phyloP scores from a whole-genome alignment of 2,329 filamentous ascomycete genomes.

The Sporothrix mexicana region DNA sequence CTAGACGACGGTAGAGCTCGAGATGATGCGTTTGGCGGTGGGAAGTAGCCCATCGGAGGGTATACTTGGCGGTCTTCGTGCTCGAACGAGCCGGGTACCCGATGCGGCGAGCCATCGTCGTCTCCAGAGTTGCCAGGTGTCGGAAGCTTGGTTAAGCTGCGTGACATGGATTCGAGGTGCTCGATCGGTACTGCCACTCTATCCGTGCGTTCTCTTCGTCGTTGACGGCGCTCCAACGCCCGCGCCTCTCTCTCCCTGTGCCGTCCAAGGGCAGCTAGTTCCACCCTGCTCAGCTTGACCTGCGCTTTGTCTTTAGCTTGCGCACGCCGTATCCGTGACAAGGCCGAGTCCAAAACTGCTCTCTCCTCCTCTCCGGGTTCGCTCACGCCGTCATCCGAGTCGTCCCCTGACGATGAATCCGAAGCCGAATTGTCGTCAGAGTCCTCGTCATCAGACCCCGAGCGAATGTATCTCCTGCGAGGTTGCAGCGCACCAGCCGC shows the following conservation, averaged over 20 bases:
- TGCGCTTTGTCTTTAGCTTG: conserved; percentile 77
- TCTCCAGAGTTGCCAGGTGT: conserved; percentile 42
- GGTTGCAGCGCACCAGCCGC: conserved; percentile 36
- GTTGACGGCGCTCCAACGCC: conserved; percentile 44
- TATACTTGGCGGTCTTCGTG: conserved; percentile 47
- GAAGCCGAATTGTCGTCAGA: conserved; percentile 22
- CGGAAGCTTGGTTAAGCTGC: conserved; percentile 42
- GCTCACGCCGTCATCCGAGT: conserved; percentile 53
- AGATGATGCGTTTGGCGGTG: conserved; percentile 49
- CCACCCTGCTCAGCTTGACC: conserved; percentile 78
- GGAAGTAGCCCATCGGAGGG: conserved; percentile 59
- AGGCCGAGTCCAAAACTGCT: conserved; percentile 74
- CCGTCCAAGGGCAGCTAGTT: conserved; percentile 79
- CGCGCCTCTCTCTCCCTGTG: conserved; percentile 65
- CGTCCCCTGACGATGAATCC: conserved; percentile 50
- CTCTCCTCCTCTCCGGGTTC: conserved; percentile 63
- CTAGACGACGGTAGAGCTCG: conserved; percentile 40
- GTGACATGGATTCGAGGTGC: conserved; percentile 54
- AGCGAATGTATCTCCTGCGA: conserved; percentile 49
- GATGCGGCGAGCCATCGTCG: conserved; percentile 40
- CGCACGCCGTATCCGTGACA: conserved; percentile 80
- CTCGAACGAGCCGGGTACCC: conserved; percentile 48
- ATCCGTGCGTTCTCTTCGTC: conserved; percentile 44
- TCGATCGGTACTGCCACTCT: conserved; percentile 61
- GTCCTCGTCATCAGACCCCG: conserved; percentile 42